Evolutionary conservation across 371 early-diverging fungal species (phyloP), one percentile per base, ranked within the genome.

Genomic region (Mucor mucedo): DNA sequence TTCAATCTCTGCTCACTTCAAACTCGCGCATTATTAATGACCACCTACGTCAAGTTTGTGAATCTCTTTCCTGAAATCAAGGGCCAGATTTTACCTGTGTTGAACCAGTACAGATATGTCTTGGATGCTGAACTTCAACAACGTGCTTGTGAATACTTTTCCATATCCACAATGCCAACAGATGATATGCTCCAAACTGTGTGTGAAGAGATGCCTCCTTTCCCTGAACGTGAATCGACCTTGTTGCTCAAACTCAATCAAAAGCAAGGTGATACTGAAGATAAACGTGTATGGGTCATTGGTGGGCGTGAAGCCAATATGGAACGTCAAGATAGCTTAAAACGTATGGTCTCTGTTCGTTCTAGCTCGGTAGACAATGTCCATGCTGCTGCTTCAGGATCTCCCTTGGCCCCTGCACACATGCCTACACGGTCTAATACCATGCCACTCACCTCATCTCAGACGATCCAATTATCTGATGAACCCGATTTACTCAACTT

Each of bases 41-140:
- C 98, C 9, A 94, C 98, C 0, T 94, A 96, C 60, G 86, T 93
- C 72, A 98, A 98, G 74, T 95, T 97, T 63, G 84, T 91, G 61
- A 97, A 98, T 68, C 73, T 97, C 54, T 98, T 98, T 70, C 99
- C 98, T 2, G 98, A 98, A 72, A 94, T 98, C 75, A 94, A 95
- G 70, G 89, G 87, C 3, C 91, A 94, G 33, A 87, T 97, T 30
- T 62, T 94, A 52, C 75, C 86, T 5, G 92, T 97, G 4, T 90
- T 98, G 57, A 86, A 93, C 61, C 90, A 91, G 45, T 94, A 93
- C 64, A 87, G 90, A 35, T 87, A 91, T 60, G 95, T 94, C 0
- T 69, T 97, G 62, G 97, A 98, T 72, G 88, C 92, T 2, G 99
- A 98, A 79, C 73, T 98, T 28, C 97, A 97, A 74, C 97, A 98